A percentile compares a stretch with the other conserved stretches of the same genome.
These are phyloP conservation scores for Symbiodinium pilosum DNA, from an alignment of 73 alveolate genomes.

Conservation along the genomic window DNA sequence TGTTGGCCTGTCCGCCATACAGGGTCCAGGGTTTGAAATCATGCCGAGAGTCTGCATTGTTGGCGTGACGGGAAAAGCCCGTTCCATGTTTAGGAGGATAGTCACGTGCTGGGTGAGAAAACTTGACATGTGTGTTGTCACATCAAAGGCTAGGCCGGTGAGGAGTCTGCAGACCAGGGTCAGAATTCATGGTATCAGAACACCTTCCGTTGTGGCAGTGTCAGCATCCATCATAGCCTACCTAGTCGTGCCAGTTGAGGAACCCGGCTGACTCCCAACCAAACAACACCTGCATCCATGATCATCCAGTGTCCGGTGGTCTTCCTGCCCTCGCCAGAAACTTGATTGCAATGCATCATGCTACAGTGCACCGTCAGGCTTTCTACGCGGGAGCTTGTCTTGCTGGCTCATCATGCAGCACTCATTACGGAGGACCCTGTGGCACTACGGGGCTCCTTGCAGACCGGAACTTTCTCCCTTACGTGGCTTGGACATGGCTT, in stretches of 20 bases:
- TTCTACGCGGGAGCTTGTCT: conserved; percentile 6
- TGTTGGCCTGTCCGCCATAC: no score
- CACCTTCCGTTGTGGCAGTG: no score
- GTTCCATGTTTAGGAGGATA: no score
- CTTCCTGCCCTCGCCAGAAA: conserved; percentile 40
- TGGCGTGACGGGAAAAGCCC: no score
- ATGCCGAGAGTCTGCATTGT: no score
- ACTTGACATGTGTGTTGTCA: no score
- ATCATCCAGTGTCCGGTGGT: conserved; percentile 63
- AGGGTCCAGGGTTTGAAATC: no score
- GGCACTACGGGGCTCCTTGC: neutral
- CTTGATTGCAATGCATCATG: neutral
- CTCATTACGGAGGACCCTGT: neutral
- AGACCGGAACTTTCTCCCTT: conserved; percentile 10
- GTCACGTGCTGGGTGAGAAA: no score
- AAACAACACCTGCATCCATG: conserved; percentile 7
- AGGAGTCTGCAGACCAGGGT: neutral
- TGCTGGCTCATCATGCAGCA: neutral
- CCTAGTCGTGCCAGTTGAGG: no score
- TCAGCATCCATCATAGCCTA: no score
- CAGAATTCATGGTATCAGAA: neutral
- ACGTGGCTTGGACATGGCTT: neutral
- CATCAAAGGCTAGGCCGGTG: no score
- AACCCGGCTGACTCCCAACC: conserved; percentile 46
- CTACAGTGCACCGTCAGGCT: neutral